Evolutionary conservation across 441 rosid species (phyloP).

Genomic region (Eugenia klotzschiana): DNA sequence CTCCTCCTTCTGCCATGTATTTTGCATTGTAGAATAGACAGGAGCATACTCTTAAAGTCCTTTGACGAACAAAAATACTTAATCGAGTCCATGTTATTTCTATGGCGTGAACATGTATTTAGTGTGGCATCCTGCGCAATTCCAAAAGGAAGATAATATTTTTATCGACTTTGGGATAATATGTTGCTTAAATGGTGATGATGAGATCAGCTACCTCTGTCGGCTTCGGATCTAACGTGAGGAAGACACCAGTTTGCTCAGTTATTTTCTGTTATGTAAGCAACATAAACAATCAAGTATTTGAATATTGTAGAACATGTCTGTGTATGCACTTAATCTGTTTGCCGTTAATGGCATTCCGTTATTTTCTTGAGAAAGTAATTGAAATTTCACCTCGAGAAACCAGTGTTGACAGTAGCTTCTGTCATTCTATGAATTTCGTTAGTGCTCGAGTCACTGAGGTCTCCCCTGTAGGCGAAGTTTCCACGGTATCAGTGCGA

Average conservation of each 20-base stretch:
- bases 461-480: neutral
- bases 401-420: too few relatives aligned
- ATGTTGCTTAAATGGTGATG: neutral
- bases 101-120: conserved; percentile 38
- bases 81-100: neutral
- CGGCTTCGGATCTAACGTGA: neutral
- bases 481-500: neutral
- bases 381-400: too few relatives aligned
- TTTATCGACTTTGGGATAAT: neutral
- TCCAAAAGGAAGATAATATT: conserved; percentile 26
- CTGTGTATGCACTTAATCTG: neutral
- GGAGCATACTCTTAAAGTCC: neutral
- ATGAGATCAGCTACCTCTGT: neutral
- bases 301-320: neutral
- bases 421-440: neutral
- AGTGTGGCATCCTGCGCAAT: conserved; percentile 95
- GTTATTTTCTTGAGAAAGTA: too few relatives aligned
- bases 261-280: too few relatives aligned
- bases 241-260: neutral
- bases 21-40: conserved; percentile 35
- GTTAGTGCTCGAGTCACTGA: neutral
- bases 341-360: too few relatives aligned
- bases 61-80: too few relatives aligned
- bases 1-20: conserved; percentile 82
- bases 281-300: neutral